Conservation (phyloP, 208 protist species). For the Lotmaria passim region DNA sequence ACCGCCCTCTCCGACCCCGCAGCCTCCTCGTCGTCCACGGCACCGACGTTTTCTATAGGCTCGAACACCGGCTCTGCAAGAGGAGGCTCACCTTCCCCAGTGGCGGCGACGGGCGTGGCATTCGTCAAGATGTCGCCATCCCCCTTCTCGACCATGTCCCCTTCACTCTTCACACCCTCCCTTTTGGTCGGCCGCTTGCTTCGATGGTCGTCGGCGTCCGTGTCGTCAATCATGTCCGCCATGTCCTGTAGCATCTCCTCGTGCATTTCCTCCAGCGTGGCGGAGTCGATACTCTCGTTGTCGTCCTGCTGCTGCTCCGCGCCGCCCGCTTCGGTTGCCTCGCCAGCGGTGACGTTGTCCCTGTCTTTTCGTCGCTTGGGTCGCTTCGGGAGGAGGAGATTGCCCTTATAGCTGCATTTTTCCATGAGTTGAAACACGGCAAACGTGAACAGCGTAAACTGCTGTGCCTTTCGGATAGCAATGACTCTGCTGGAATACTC, state of each 20-base stretch:
- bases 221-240: constrained; percentile 49
- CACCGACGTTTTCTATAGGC: not conserved
- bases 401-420: constrained; percentile 84
- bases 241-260: constrained; percentile 40
- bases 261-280: constrained; percentile 34
- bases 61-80: constrained; percentile 13
- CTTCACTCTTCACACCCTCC: not conserved
- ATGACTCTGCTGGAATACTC: constrained; percentile 50
- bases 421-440: constrained; percentile 88
- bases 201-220: constrained; percentile 14
- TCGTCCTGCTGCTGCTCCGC: constrained; percentile 29
- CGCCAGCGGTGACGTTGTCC: constrained; percentile 5
- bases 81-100: not conserved
- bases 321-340: constrained; percentile 27
- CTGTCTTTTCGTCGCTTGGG: constrained; percentile 33
- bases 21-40: constrained; percentile 13
- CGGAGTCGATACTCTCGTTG: constrained; percentile 42
- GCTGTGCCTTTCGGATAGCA: constrained; percentile 45
- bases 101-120: not conserved
- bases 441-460: constrained; percentile 67
- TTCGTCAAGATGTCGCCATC: not conserved
- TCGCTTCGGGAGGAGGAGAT: constrained; percentile 68
- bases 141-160: not conserved
- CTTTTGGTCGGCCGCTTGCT: constrained; percentile 1
- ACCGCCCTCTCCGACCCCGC: constrained; percentile 10